Percentiles rank a stretch among this genome's conserved stretches.
These are phyloP conservation scores for Plasmodium blacklocki DNA, from an alignment of 169 alveolate species.

Conservation along the genomic window DNA sequence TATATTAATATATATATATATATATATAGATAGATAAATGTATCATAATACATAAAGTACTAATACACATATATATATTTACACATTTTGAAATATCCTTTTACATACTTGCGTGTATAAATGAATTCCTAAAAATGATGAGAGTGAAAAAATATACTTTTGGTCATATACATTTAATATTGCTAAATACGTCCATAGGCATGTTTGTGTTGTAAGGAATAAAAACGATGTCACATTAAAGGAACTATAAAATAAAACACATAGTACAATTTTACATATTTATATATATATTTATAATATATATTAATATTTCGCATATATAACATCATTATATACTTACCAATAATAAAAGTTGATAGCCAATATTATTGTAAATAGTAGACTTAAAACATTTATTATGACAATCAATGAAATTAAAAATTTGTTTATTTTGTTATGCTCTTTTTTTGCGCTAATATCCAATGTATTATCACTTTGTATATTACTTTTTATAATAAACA, in stretches of 20 bases:
- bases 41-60: not conserved
- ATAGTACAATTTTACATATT: not conserved
- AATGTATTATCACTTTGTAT: constrained; percentile 49
- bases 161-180: constrained; percentile 63
- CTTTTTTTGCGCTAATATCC: constrained; percentile 66
- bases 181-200: constrained; percentile 68
- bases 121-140: constrained; percentile 61
- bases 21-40: not conserved
- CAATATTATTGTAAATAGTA: constrained; percentile 35
- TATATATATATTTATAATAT: too few relatives aligned
- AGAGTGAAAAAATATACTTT: constrained; percentile 49
- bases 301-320: too few relatives aligned
- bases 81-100: not conserved
- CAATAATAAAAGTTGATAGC: constrained; percentile 58
- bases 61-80: not conserved
- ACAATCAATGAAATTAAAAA: constrained; percentile 44
- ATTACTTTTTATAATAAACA: constrained; percentile 75
- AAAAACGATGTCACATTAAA: constrained; percentile 69
- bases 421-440: constrained; percentile 54
- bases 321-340: constrained; percentile 13
- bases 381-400: constrained; percentile 31
- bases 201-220: constrained; percentile 61
- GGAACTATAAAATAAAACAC: constrained; percentile 16
- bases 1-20: not conserved
- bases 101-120: constrained; percentile 64